A percentile compares a stretch with the other conserved stretches of the same genome.
Conservation (phyloP, 2,329 filamentous ascomycete species). For the Xylariales sp. region DNA sequence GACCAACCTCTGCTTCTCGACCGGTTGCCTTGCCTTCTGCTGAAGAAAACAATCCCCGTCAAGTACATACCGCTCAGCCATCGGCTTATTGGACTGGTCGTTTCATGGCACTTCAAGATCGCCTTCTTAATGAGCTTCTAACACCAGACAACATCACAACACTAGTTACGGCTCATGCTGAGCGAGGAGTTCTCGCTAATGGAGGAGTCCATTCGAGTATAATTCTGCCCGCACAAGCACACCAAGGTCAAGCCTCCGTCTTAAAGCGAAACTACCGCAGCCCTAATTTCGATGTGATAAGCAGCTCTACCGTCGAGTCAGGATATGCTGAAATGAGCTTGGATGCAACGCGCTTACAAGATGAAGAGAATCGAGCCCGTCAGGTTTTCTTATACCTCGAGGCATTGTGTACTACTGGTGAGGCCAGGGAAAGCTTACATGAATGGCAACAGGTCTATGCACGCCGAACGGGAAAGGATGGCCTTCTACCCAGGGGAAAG, state of each 20-base stretch:
- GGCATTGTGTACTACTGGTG: conserved; percentile 38
- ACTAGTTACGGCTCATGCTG: conserved; percentile 16
- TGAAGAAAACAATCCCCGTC: conserved; percentile 13
- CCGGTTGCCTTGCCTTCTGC: neutral
- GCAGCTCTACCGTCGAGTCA: no score
- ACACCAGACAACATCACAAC: conserved; percentile 18
- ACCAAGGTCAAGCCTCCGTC: no score
- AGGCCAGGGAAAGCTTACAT: conserved; percentile 43
- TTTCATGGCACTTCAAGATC: conserved; percentile 53
- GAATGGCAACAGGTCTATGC: conserved; percentile 48
- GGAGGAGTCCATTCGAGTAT: no score
- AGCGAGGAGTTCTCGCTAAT: conserved; percentile 8
- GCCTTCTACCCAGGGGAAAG: conserved; percentile 34
- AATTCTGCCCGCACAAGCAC: no score
- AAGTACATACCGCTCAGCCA: conserved; percentile 37
- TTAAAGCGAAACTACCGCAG: no score
- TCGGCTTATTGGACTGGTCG: conserved; percentile 59
- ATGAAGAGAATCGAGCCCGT: conserved; percentile 38
- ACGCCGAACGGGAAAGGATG: conserved; percentile 28
- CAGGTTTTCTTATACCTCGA: conserved; percentile 45
- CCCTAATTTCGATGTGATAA: no score
- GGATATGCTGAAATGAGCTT: neutral
- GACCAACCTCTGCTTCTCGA: conserved; percentile 6
- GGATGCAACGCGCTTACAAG: conserved; percentile 10
- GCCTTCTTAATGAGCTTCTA: conserved; percentile 40